phyloP scores from a whole-genome alignment of 371 early-diverging fungal genomes.

The Apophysomyces variabilis region DNA sequence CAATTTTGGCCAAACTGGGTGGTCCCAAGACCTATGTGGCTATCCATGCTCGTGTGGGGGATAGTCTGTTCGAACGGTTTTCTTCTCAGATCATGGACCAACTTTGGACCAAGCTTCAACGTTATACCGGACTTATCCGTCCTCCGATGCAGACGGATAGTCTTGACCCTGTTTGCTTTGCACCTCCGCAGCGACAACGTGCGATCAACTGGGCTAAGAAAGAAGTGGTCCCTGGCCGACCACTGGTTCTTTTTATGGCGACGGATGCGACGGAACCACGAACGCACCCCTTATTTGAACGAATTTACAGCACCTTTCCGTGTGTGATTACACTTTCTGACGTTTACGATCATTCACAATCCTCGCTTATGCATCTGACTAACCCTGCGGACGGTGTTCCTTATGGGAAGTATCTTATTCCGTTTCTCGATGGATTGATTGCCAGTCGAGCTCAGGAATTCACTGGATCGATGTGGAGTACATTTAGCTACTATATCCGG shows the following conservation, averaged over 20 bases:
- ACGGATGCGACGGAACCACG: conserved; percentile 44
- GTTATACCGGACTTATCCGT: conserved; percentile 30
- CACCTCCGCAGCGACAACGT: conserved; percentile 7
- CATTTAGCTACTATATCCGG: conserved; percentile 34
- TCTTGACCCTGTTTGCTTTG: conserved; percentile 13
- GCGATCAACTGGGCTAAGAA: conserved; percentile 29
- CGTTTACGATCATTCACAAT: conserved; percentile 30
- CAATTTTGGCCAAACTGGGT: conserved; percentile 53
- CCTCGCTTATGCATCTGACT: conserved; percentile 33
- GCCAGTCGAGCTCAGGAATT: conserved; percentile 44
- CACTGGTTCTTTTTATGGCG: conserved; percentile 47
- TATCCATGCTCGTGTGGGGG: conserved; percentile 58
- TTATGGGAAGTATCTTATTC: conserved; percentile 42
- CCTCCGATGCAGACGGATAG: not conserved
- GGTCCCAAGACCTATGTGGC: conserved; percentile 54
- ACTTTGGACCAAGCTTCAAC: conserved; percentile 33
- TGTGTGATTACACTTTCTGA: conserved; percentile 47
- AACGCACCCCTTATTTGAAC: conserved; percentile 18
- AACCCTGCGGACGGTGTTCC: conserved; percentile 40
- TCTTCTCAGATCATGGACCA: conserved; percentile 36
- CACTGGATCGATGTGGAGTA: conserved; percentile 39
- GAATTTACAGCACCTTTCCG: conserved; percentile 33
- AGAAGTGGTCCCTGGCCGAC: conserved; percentile 25
- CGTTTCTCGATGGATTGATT: conserved; percentile 50
- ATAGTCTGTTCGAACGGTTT: conserved; percentile 53